Percentiles rank a stretch among this genome's conserved stretches.
Evolutionary conservation across 441 rosid genomes (phyloP).

Genomic region (Viola pubescens): DNA sequence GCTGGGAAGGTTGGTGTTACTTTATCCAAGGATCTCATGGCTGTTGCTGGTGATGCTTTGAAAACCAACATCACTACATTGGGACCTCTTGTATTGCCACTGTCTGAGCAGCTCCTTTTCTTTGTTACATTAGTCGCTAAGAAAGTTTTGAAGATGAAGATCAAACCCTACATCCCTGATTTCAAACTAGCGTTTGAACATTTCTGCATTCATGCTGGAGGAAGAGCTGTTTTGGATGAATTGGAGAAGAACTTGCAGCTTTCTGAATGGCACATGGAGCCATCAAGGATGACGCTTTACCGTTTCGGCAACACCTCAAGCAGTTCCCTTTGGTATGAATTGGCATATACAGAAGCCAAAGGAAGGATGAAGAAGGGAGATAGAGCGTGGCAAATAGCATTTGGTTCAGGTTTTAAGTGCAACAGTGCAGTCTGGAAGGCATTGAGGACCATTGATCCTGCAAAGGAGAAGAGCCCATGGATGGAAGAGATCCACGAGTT

Average conservation of each 20-base stretch:
- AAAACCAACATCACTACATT: slow-evolving; percentile 75
- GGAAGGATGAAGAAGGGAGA: slow-evolving; percentile 61
- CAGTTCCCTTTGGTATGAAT: slow-evolving; percentile 82
- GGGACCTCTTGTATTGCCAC: slow-evolving; percentile 77
- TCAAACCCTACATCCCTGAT: slow-evolving; percentile 72
- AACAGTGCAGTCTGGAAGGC: slow-evolving; percentile 83
- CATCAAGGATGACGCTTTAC: slow-evolving; percentile 79
- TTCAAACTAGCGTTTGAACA: slow-evolving; percentile 75
- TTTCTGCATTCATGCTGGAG: slow-evolving; percentile 68
- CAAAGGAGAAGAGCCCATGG: slow-evolving; percentile 23
- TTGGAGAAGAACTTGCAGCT: slow-evolving; percentile 69
- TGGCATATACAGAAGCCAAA: slow-evolving; percentile 72
- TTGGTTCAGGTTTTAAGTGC: slow-evolving; percentile 87
- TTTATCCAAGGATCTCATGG: slow-evolving; percentile 61
- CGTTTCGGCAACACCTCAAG: slow-evolving; percentile 84
- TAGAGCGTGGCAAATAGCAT: slow-evolving; percentile 88
- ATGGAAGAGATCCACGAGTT: slow-evolving; percentile 21
- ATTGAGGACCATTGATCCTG: slow-evolving; percentile 24
- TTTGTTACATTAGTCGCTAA: slow-evolving; percentile 40
- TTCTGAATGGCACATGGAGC: slow-evolving; percentile 72
- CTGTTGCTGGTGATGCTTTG: slow-evolving; percentile 77
- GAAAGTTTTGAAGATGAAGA: slow-evolving; percentile 48
- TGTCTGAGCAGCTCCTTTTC: slow-evolving; percentile 65
- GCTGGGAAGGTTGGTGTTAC: slow-evolving; percentile 62
- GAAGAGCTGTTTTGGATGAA: slow-evolving; percentile 63